Evolutionary conservation across 2,329 filamentous ascomycete genomes (phyloP).

Genomic region (Monilinia laxa): DNA sequence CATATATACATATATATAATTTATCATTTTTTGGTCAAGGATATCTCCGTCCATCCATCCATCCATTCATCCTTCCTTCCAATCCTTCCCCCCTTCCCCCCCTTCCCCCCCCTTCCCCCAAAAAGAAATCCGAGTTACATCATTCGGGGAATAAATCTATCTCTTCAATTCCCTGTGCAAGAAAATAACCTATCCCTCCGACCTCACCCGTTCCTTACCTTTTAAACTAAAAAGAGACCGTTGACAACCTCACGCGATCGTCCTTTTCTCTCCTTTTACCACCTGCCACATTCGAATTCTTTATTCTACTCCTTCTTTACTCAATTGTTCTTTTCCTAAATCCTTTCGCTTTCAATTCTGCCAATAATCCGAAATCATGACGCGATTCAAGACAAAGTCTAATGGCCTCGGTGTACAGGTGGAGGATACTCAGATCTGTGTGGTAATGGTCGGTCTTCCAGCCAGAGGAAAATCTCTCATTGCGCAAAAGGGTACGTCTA

Average conservation of each 20-base stretch:
- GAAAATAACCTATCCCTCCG: neutral
- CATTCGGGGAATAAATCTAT: neutral
- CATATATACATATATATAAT: neutral
- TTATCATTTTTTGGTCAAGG: neutral
- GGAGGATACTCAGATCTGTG: slow-evolving; percentile 94
- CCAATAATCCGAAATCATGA: slow-evolving; percentile 28
- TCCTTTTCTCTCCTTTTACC: slow-evolving; percentile 2
- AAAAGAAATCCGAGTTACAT: no score
- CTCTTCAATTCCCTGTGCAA: neutral
- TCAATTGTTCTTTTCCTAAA: slow-evolving; percentile 11
- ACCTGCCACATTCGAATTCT: neutral
- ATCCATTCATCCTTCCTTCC: no score
- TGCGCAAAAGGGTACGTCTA: slow-evolving; percentile 79
- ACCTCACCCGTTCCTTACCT: slow-evolving; percentile 19
- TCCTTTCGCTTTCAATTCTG: neutral
- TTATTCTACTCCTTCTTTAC: neutral
- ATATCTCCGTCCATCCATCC: neutral
- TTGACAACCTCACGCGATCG: slow-evolving; percentile 22
- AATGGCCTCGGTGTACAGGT: slow-evolving; percentile 78
- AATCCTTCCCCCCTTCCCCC: no score
- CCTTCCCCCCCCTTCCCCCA: no score
- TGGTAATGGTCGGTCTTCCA: slow-evolving; percentile 97
- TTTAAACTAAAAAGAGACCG: neutral
- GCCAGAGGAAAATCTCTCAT: slow-evolving; percentile 97
- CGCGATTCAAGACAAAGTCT: slow-evolving; percentile 41